Base-by-base conservation (phyloP, 176 grass and related monocot genomes). In the Oryza glumipatula region DNA sequence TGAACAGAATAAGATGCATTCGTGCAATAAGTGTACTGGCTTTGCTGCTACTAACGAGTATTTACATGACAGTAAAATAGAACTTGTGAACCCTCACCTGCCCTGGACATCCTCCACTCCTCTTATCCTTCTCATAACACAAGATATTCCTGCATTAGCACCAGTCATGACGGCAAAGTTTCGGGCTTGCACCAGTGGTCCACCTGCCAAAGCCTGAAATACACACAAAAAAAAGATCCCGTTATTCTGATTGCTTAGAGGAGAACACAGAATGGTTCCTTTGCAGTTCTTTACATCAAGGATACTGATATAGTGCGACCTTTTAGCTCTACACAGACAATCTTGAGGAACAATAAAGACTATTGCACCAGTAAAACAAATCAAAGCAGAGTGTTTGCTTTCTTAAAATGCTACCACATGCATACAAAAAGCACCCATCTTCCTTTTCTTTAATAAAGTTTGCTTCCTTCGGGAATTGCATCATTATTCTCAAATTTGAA, bases 91-190 rank as follows among this genome's bases (percentile, higher is more conserved):
- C 1, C 13, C 76, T 90, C 82, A 96, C 96, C 93, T 96, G 48
- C 89, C 92, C 81, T 99, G 93, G 56, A 99, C 84, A 86, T 99
- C 96, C 70, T 99, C 96, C 68, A 91, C 90, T 73, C 96, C 96
- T 92, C 94, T 87, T 82, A 99, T 89, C 54, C 96, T 95, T 94
- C 79, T 94, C 91, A 99, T 91, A 70, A 96, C 89, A 85, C 91
- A 96, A 73, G 96, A 91, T 86, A 99, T 96, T 19, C 96, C 96
- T 69, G 94, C 96, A 63, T 99, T 99, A 49, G 92, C 90, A 13
- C 96, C 96, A 22, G 96, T 99, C 96, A 99, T 99, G 52, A 99
- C 91, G 14, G 93, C 96, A 89, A 99, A 99, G 52, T 99, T 99
- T n/a, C 96, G 88, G 64, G 96, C 96, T 86, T 96, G 96, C 70